Base-by-base conservation (phyloP, 495 filamentous ascomycete species). In the Xylaria telfairii region DNA sequence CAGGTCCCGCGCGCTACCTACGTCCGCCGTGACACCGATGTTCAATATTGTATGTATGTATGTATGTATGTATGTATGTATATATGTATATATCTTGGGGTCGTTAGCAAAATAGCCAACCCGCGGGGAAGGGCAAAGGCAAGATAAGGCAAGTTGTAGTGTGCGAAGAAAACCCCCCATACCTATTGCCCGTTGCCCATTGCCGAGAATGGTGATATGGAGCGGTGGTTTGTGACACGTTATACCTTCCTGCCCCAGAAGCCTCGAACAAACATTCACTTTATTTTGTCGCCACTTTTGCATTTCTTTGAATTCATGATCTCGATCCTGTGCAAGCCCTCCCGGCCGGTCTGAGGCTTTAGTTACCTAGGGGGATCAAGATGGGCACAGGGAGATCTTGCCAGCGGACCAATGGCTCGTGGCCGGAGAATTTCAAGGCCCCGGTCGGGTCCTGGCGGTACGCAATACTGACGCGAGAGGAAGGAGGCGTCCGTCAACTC, bases 401-500 rank as follows among this genome's bases (percentile, higher is more conserved):
- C 47, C 28, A 19, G 28, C 46, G 47, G 21, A 28, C 64, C 47
- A 66, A 66, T 53, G 34, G 47, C 41, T 66, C n/a, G 46, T 21
- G 21, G 47, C 47, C 64, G 64, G 64, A 49, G 64, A 66, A 66
- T 66, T 66, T 66, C 34, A 39, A 42, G n/a, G 1, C 32, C 64
- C 34, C 51, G 42, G 56, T 42, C 34, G 51, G 42, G 56, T 42
- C 37, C 30, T 42, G 59, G 13, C 37, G n/a, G 9, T 62, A 10
- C 24, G 37, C 24, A 66, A 12, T 17, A 34, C 30, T 34, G 44
- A 66, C 64, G 32, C 26, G 62, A 65, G 62, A 65, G 62, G 62
- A 65, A 65, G 62, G 62, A 65, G 62, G 62, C 42, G 44, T 37
- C n/a, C n/a, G n/a, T n/a, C n/a, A n/a, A n/a, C n/a, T n/a, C 19